Conservation (phyloP, 2,329 filamentous ascomycete species). For the Cladophialophora bantiana region DNA sequence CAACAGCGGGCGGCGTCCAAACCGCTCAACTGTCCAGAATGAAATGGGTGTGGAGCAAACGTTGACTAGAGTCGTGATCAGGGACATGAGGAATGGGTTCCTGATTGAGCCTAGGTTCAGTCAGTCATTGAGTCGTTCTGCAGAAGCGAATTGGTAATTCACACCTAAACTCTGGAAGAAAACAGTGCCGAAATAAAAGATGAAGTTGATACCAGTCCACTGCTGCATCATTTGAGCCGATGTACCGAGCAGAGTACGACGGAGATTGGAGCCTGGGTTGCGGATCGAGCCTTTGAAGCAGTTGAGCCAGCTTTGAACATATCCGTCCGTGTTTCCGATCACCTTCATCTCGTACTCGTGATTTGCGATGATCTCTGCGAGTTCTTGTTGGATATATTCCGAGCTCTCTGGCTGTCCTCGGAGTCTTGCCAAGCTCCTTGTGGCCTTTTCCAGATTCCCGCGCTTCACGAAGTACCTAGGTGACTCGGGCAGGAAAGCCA, state of each 20-base stretch:
- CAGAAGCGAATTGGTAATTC: too few species aligned
- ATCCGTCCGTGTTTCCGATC: too few species aligned
- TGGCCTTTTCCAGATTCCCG: conserved; percentile 72
- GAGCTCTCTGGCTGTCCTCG: conserved; percentile 76
- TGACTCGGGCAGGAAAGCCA: conserved; percentile 67
- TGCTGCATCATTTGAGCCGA: conserved; percentile 47
- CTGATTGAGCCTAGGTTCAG: too few species aligned
- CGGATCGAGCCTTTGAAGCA: conserved; percentile 46
- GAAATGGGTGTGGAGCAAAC: too few species aligned
- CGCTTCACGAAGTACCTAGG: conserved; percentile 76
- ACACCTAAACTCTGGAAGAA: conserved; percentile 64
- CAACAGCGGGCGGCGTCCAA: conserved; percentile 61
- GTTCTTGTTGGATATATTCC: conserved; percentile 76
- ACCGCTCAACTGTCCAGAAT: conserved; percentile 51
- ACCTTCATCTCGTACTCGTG: conserved; percentile 75
- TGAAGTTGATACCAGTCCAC: conserved; percentile 57
- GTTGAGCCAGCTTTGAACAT: neutral
- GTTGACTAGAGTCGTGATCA: conserved; percentile 62
- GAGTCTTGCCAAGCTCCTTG: conserved; percentile 67
- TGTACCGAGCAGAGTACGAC: too few species aligned
- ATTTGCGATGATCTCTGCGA: conserved; percentile 87
- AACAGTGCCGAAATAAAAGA: conserved; percentile 61
- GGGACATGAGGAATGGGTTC: conserved; percentile 59
- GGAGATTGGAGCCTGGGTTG: conserved; percentile 30
- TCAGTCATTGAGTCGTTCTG: too few species aligned